Evolutionary conservation across 768 basidiomycete species (phyloP).

Genomic region (Coprinellus micaceus): DNA sequence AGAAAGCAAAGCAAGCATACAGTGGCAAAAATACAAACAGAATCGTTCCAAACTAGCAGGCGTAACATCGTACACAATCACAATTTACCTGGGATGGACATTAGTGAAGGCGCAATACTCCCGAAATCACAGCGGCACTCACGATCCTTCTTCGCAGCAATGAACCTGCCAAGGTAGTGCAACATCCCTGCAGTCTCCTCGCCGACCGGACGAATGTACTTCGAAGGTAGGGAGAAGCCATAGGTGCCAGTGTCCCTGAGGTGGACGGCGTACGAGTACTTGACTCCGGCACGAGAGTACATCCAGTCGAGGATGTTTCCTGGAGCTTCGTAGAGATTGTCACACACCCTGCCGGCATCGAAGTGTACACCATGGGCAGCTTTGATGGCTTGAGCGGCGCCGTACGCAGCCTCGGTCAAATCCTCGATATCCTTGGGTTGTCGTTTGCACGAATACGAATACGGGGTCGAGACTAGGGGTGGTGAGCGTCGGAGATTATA

Average conservation of each 20-base stretch:
- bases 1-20: too few relatives aligned
- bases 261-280: constrained; percentile 33
- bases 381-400: constrained; percentile 56
- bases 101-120: too few relatives aligned
- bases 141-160: constrained; percentile 40
- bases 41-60: too few relatives aligned
- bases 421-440: constrained; percentile 71
- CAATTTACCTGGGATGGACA: neutral
- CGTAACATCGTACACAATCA: neutral
- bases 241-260: constrained; percentile 43
- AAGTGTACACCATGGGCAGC: constrained; percentile 54
- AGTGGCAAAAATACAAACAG: too few relatives aligned
- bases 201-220: constrained; percentile 73
- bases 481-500: neutral
- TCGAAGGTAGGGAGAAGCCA: constrained; percentile 70
- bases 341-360: constrained; percentile 27
- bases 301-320: constrained; percentile 37
- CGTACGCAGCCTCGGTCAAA: constrained; percentile 66
- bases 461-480: constrained; percentile 70
- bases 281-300: constrained; percentile 28
- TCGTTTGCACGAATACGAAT: constrained; percentile 63
- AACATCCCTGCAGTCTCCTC: constrained; percentile 71
- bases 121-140: constrained; percentile 9
- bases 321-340: constrained; percentile 31
- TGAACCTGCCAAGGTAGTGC: constrained; percentile 65